phyloP scores from a whole-genome alignment of 108 stramenopile species.

The Nannochloropsis gaditana region DNA sequence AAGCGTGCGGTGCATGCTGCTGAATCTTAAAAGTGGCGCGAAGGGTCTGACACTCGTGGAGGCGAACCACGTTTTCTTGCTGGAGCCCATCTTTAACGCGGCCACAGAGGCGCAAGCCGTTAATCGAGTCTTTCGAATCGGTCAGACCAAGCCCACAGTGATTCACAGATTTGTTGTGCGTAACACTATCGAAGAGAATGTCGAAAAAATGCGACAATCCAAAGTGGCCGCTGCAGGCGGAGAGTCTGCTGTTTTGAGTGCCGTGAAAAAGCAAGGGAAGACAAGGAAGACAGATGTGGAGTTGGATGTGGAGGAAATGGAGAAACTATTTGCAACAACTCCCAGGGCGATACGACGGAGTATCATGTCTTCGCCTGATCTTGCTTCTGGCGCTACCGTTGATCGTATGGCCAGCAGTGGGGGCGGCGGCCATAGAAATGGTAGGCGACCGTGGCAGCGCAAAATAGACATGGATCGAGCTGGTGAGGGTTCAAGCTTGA shows the following conservation, averaged over 20 bases:
- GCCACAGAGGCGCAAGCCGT: slow-evolving; percentile 63
- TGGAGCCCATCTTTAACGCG: slow-evolving; percentile 71
- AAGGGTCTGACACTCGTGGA: slow-evolving; percentile 73
- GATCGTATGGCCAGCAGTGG: neutral
- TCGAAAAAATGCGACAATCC: slow-evolving; percentile 33
- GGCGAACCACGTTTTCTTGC: slow-evolving; percentile 72
- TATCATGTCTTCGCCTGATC: neutral
- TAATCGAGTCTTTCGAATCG: slow-evolving; percentile 64
- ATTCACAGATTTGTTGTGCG: slow-evolving; percentile 69
- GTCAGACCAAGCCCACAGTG: slow-evolving; percentile 63
- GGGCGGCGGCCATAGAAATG: neutral
- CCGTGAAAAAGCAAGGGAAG: slow-evolving; percentile 4
- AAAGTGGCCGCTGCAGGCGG: neutral
- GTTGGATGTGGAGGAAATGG: neutral
- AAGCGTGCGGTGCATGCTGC: slow-evolving; percentile 46
- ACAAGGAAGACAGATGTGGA: neutral
- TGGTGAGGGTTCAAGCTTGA: neutral
- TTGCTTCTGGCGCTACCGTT: neutral
- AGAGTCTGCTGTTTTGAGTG: neutral
- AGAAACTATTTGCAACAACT: neutral
- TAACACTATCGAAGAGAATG: slow-evolving; percentile 69
- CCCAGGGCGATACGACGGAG: neutral
- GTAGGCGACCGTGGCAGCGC: neutral
- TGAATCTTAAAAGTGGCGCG: slow-evolving; percentile 71
- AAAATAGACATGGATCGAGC: neutral